Evolutionary conservation across 169 alveolate genomes (phyloP).

Genomic region (Theileria orientalis): DNA sequence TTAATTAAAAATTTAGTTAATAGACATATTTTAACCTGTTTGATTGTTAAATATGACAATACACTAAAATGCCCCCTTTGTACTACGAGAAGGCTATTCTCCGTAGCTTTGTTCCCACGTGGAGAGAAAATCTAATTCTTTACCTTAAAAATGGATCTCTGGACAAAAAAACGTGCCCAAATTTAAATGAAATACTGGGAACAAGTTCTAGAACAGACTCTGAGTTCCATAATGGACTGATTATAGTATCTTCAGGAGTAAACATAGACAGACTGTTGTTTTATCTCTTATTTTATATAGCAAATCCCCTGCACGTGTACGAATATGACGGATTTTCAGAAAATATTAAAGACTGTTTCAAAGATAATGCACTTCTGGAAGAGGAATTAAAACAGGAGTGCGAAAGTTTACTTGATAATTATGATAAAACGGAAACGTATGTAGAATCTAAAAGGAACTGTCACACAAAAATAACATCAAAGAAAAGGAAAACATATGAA

Average conservation of each 20-base stretch:
- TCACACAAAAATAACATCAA: no score
- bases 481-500: background rate
- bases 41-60: background rate
- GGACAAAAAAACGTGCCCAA: slow-evolving; percentile 9
- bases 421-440: background rate
- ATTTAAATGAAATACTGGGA: slow-evolving; percentile 1
- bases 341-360: background rate
- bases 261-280: slow-evolving; percentile 51
- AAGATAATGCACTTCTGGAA: background rate
- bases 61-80: slow-evolving; percentile 51
- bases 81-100: slow-evolving; percentile 60
- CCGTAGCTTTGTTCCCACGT: slow-evolving; percentile 55
- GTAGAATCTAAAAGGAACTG: background rate
- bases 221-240: slow-evolving; percentile 33
- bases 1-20: no score
- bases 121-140: slow-evolving; percentile 50
- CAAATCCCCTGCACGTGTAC: slow-evolving; percentile 59
- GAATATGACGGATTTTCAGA: slow-evolving; percentile 8
- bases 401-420: background rate
- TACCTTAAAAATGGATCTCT: slow-evolving; percentile 21
- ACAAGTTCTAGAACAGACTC: slow-evolving; percentile 1
- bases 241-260: slow-evolving; percentile 54
- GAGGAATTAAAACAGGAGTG: background rate
- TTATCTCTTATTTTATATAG: slow-evolving; percentile 50
- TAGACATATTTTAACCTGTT: background rate